Conservation (phyloP, 2,329 filamentous ascomycete species). For the Dactylonectria macrodidyma region DNA sequence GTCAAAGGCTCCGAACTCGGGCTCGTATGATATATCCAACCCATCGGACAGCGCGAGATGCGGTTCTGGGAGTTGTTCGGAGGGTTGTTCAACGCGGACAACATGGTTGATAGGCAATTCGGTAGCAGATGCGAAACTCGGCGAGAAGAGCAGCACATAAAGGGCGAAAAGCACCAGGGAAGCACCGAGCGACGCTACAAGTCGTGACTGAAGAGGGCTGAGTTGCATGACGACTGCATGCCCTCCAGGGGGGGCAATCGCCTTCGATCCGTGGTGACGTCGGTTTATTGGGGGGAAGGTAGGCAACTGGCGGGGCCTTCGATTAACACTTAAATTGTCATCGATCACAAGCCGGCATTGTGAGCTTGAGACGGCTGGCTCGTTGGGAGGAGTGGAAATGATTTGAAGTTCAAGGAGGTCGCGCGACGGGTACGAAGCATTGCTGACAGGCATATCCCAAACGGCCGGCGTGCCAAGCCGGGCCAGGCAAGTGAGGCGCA, state of each 20-base stretch:
- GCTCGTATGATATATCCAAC: conserved; percentile 65
- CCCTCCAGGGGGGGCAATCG: conserved; percentile 57
- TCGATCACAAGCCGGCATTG: conserved; percentile 35
- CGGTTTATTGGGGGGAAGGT: conserved; percentile 32
- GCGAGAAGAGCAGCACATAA: conserved; percentile 72
- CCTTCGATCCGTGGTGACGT: conserved; percentile 26
- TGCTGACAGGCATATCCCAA: conserved; percentile 40
- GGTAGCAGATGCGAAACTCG: conserved; percentile 74
- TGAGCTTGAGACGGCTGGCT: conserved; percentile 23
- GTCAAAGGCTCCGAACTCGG: conserved; percentile 74
- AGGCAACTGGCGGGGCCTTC: conserved; percentile 23
- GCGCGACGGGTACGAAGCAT: conserved; percentile 29
- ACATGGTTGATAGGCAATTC: conserved; percentile 55
- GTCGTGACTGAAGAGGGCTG: conserved; percentile 79
- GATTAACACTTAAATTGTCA: conserved; percentile 31
- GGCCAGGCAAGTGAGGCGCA: conserved; percentile 40
- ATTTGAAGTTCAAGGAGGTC: conserved; percentile 11
- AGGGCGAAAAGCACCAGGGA: conserved; percentile 68
- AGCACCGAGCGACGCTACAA: conserved; percentile 76
- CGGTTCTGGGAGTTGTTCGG: neutral
- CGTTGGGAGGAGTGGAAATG: conserved; percentile 7
- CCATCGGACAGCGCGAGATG: conserved; percentile 28
- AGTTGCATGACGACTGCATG: conserved; percentile 68
- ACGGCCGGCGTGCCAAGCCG: conserved; percentile 34
- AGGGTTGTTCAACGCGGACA: conserved; percentile 30